Percentiles rank a stretch among this genome's conserved stretches.
Conservation (phyloP, 2,329 filamentous ascomycete species). For the Clarireedia monteithiana region DNA sequence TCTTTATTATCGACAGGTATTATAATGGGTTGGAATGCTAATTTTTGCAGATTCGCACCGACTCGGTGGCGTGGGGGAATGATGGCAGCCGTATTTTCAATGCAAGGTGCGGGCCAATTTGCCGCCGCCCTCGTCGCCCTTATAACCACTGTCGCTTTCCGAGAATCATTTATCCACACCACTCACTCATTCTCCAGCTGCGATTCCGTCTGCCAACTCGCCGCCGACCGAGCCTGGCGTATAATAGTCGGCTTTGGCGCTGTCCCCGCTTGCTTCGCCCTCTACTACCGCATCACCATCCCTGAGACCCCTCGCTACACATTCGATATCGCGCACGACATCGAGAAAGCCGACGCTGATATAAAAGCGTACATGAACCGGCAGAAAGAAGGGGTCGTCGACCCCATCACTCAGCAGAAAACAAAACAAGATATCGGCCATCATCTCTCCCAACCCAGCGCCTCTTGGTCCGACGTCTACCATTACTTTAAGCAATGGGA, state of each 20-base stretch:
- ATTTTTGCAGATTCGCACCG: conserved; percentile 56
- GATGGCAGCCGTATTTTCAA: conserved; percentile 77
- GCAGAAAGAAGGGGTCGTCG: conserved; percentile 40
- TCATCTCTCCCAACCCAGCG: conserved; percentile 55
- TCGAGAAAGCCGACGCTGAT: conserved; percentile 68
- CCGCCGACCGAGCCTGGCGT: conserved; percentile 76
- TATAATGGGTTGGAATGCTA: background rate
- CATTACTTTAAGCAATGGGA: conserved; percentile 62
- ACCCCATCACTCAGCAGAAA: conserved; percentile 41
- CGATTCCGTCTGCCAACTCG: conserved; percentile 53
- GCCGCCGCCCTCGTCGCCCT: conserved; percentile 62
- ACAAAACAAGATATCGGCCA: conserved; percentile 45
- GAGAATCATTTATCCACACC: conserved; percentile 38
- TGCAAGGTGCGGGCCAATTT: conserved; percentile 79
- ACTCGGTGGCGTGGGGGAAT: conserved; percentile 77
- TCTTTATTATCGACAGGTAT: background rate
- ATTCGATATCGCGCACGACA: conserved; percentile 69
- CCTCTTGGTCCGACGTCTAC: conserved; percentile 61
- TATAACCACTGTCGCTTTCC: conserved; percentile 59
- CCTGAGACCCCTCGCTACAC: conserved; percentile 80
- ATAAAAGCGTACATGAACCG: conserved; percentile 52
- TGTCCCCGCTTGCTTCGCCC: conserved; percentile 66
- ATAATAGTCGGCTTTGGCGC: conserved; percentile 74
- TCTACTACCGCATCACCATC: conserved; percentile 83
- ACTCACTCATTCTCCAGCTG: conserved; percentile 43